Percentiles rank a stretch among this genome's conserved stretches.
These are phyloP conservation scores for Claviceps monticola DNA, from an alignment of 2,329 filamentous ascomycete species.

Conservation along the genomic window DNA sequence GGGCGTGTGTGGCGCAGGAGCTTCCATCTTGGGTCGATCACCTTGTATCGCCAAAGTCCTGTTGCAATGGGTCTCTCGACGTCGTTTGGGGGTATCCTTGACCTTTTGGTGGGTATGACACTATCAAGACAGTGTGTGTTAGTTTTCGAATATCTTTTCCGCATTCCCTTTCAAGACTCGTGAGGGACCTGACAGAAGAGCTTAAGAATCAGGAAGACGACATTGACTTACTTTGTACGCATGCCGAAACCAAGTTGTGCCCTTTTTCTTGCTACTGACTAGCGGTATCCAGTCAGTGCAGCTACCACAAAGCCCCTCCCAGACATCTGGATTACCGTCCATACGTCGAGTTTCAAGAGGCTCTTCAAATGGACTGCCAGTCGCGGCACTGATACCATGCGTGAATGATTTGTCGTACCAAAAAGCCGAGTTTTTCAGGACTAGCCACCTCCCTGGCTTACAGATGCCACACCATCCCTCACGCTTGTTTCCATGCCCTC, in stretches of 20 bases:
- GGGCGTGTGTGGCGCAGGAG: slow-evolving; percentile 17
- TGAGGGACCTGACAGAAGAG: background rate
- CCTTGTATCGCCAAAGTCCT: slow-evolving; percentile 25
- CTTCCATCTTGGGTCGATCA: slow-evolving; percentile 33
- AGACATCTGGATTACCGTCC: slow-evolving; percentile 68
- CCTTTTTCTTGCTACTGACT: slow-evolving; percentile 79
- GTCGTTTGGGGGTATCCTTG: slow-evolving; percentile 55
- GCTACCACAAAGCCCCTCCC: slow-evolving; percentile 65
- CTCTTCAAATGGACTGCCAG: slow-evolving; percentile 63
- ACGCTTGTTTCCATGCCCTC: slow-evolving; percentile 74
- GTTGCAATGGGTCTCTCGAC: slow-evolving; percentile 42
- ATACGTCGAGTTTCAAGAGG: slow-evolving; percentile 62
- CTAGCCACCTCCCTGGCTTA: slow-evolving; percentile 73
- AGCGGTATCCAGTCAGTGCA: slow-evolving; percentile 72
- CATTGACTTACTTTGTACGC: slow-evolving; percentile 60
- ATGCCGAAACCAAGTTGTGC: slow-evolving; percentile 84
- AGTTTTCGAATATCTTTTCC: background rate
- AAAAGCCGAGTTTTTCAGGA: slow-evolving; percentile 80
- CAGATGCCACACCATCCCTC: slow-evolving; percentile 86
- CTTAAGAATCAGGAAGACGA: too few species aligned
- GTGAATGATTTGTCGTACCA: slow-evolving; percentile 92
- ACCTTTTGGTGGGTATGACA: slow-evolving; percentile 60
- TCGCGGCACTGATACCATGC: slow-evolving; percentile 73
- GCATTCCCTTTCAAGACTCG: slow-evolving; percentile 3
- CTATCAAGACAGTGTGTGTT: slow-evolving; percentile 20